phyloP scores from a whole-genome alignment of 2,329 filamentous ascomycete species.

The Periconia sp. region DNA sequence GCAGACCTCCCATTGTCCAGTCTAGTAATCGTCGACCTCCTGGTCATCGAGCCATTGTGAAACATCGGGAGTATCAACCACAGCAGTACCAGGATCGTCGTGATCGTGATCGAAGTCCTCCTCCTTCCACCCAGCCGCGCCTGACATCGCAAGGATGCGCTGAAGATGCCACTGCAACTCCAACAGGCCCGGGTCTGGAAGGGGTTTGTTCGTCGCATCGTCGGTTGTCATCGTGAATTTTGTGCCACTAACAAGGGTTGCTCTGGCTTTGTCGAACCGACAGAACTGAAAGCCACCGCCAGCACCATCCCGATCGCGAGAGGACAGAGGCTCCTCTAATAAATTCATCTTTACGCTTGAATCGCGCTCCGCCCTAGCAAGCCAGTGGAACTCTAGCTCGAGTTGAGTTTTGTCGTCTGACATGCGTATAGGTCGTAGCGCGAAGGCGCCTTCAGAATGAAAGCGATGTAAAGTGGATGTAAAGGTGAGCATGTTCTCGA shows the following conservation, averaged over 20 bases:
- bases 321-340: constrained; percentile 16
- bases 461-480: constrained; percentile 19
- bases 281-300: constrained; percentile 7
- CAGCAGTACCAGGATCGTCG: neutral
- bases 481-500: constrained; percentile 23
- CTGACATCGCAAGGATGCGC: constrained; percentile 24
- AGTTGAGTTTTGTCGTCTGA: constrained; percentile 23
- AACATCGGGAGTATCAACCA: neutral
- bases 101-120: constrained; percentile 3
- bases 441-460: constrained; percentile 18
- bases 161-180: constrained; percentile 25
- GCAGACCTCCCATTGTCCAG: no score
- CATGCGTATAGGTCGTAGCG: constrained; percentile 22
- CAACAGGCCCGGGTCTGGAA: constrained; percentile 24
- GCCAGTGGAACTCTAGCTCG: constrained; percentile 26
- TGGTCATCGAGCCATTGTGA: neutral
- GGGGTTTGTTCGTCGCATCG: constrained; percentile 15
- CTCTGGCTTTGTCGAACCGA: constrained; percentile 9
- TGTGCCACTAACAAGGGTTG: constrained; percentile 19
- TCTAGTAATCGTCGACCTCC: neutral
- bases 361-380: constrained; percentile 14
- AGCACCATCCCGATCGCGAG: constrained; percentile 13
- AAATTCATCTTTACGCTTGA: constrained; percentile 12
- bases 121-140: constrained; percentile 22
- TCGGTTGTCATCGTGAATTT: constrained; percentile 23